These are phyloP conservation scores for Boletellus sp. DNA, from an alignment of 768 basidiomycete species.

Conservation along the genomic window DNA sequence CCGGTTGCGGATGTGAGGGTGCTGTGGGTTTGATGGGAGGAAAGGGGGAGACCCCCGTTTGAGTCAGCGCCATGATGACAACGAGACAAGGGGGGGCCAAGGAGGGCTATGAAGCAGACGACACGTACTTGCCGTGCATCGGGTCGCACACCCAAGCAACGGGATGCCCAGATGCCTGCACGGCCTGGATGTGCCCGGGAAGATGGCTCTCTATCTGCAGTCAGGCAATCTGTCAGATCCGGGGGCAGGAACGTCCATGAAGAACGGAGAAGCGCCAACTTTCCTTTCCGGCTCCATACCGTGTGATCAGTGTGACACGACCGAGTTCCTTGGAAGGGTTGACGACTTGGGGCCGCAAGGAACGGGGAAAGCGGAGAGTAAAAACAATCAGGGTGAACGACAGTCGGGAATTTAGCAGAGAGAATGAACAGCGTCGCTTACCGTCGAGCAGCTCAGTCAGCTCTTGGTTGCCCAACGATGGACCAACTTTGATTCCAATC, in stretches of 20 bases:
- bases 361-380: neutral
- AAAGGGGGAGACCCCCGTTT: too few relatives aligned
- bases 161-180: constrained; percentile 76
- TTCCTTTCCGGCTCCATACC: constrained; percentile 89
- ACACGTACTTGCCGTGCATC: constrained; percentile 94
- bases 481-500: constrained; percentile 95
- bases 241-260: neutral
- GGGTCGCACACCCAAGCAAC: constrained; percentile 96
- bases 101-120: neutral
- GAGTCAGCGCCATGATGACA: neutral
- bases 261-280: neutral
- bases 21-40: constrained; percentile 36
- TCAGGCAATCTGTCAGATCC: neutral
- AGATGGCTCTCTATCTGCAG: constrained; percentile 71
- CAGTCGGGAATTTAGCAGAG: neutral
- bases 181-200: constrained; percentile 75
- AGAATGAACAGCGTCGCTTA: constrained; percentile 34
- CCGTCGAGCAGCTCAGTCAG: constrained; percentile 71
- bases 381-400: neutral
- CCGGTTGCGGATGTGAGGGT: constrained; percentile 78
- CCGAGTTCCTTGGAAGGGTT: constrained; percentile 84
- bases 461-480: constrained; percentile 77
- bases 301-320: constrained; percentile 84
- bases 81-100: neutral
- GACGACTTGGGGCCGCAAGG: constrained; percentile 51